Evolutionary conservation across 1,139 yeast genomes (phyloP), one percentile per base, ranked within the genome.

Genomic region (Zygosaccharomyces sapae): DNA sequence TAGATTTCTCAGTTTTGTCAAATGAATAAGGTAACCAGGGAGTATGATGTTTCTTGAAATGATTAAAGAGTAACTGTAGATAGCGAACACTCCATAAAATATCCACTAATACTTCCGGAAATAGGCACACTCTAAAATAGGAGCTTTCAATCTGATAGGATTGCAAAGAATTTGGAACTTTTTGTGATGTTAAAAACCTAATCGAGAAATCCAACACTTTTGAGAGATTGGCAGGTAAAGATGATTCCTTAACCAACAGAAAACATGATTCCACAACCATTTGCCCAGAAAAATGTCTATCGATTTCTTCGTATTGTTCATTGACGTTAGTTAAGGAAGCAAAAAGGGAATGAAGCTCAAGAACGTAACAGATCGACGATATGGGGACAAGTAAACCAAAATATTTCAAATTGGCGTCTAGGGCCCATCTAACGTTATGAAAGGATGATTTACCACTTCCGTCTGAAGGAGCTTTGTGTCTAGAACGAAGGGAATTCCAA

Each of bases 91-190:
- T 59, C 58, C 69, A 67, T 12, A 78, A 48, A 4, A 77, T 37
- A 35, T 70, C 69, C n/a, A 75, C 68, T 6, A 80, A 52, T 0
- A 77, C 70, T 9, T 71, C 70, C 0, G 86, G 79, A 47, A 81
- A 79, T 31, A 83, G 60, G 51, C 82, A 77, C 3, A 82, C 56
- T 31, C 89, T 70, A 47, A 79, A 78, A 56, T 75, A 75, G 12
- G 78, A 75, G 1, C 86, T 80, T 50, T 76, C 80, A 1, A 83
- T 61, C 53, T 82, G 85, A 6, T 83, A 65, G 0, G 79, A 70
- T 50, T 75, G 78, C 0, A 61, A 55, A 1, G 52, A 48, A 2
- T 62, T 61, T 1, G 59, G 64, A 0, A 49, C 47, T 39, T 58
- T 47, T 30, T 60, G 49, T 19, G 66, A 72, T 45, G 65, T 55